A percentile compares a stretch with the other conserved stretches of the same genome.
Conservation (phyloP, 208 protist species). For the Blastocrithidia nonstop region DNA sequence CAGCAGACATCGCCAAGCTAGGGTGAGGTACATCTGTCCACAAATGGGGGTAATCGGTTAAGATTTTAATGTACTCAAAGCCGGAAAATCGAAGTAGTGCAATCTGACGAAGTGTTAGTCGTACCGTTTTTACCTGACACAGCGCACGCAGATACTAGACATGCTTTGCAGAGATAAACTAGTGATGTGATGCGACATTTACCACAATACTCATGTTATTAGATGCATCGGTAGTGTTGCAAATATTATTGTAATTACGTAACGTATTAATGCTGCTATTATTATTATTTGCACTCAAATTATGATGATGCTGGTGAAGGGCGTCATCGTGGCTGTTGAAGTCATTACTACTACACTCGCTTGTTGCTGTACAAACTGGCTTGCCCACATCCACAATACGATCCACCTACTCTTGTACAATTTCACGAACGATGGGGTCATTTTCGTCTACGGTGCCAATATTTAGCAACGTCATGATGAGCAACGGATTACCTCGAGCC, state of each 20-base stretch:
- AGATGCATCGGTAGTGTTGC: no score
- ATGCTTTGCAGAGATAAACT: constrained; percentile 24
- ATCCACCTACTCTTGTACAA: constrained; percentile 65
- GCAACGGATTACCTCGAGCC: constrained; percentile 24
- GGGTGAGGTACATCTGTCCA: constrained; percentile 2
- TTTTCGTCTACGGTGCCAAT: constrained; percentile 40
- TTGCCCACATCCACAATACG: constrained; percentile 24
- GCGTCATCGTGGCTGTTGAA: background rate
- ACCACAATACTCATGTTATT: no score
- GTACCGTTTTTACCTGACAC: constrained; percentile 29
- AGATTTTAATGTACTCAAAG: constrained; percentile 67
- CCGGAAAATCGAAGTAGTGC: constrained; percentile 56
- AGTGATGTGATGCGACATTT: no score
- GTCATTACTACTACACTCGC: no score
- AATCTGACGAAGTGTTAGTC: constrained; percentile 45
- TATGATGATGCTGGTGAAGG: no score
- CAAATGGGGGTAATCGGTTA: constrained; percentile 58
- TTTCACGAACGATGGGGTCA: constrained; percentile 27
- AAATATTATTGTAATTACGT: no score
- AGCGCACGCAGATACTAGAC: constrained; percentile 49
- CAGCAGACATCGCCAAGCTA: constrained; percentile 6
- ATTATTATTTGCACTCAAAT: no score
- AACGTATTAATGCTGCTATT: no score
- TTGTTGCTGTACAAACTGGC: no score
- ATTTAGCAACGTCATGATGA: constrained; percentile 45